Conservation (phyloP, 306 rosid genomes). For the Psophocarpus tetragonolobus region DNA sequence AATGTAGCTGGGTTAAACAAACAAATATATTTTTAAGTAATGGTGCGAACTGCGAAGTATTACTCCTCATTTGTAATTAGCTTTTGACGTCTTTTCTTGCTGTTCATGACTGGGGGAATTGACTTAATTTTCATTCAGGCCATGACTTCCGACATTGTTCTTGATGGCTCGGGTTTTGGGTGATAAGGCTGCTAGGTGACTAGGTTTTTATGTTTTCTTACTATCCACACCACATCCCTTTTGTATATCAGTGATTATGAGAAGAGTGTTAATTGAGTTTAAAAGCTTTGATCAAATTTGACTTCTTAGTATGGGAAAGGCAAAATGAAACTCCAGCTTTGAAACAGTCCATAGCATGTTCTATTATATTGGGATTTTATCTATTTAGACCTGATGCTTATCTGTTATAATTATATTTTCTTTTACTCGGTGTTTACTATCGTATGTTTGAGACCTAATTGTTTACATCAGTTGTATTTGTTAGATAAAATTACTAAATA, state of each 20-base stretch:
- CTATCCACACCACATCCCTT: neutral
- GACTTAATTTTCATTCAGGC: neutral
- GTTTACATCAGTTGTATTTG: too few relatives aligned
- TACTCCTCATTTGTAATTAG: neutral
- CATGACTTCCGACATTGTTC: neutral
- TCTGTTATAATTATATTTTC: too few relatives aligned
- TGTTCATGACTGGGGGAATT: neutral
- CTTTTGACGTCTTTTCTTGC: neutral
- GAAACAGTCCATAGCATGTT: too few relatives aligned
- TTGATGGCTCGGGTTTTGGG: neutral
- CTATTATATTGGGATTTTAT: too few relatives aligned
- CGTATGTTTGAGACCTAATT: too few relatives aligned
- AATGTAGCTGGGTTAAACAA: neutral
- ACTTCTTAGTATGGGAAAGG: neutral
- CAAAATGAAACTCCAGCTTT: too few relatives aligned
- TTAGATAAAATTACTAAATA: too few relatives aligned
- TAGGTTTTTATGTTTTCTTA: neutral
- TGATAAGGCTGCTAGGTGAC: neutral
- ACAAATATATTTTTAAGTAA: neutral
- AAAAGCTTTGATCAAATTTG: neutral
- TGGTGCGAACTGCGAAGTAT: neutral
- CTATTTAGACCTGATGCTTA: too few relatives aligned
- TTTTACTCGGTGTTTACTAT: too few relatives aligned
- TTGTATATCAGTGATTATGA: neutral
- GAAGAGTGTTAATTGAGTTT: neutral